Percentiles rank a stretch among this genome's conserved stretches.
Conservation (phyloP, 2,329 filamentous ascomycete species). For the Gliomastix tumulicola region DNA sequence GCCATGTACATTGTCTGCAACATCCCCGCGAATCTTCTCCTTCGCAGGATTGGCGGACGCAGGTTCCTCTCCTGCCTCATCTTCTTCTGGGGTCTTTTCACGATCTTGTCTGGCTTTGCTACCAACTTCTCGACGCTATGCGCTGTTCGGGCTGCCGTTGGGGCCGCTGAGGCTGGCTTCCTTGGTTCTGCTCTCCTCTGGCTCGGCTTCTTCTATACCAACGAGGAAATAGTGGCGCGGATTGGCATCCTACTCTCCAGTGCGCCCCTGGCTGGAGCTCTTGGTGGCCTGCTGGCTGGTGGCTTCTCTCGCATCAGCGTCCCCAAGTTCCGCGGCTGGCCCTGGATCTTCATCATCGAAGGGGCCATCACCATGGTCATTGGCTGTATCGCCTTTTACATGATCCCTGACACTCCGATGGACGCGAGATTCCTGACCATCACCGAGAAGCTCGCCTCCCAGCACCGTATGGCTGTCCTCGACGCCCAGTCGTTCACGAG, state of each 20-base stretch:
- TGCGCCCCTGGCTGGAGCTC: constrained; percentile 6
- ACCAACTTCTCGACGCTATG: background rate
- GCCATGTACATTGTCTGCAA: constrained; percentile 85
- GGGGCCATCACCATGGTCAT: constrained; percentile 17
- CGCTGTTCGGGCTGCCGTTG: background rate
- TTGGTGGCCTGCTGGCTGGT: constrained; percentile 13
- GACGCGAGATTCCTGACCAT: constrained; percentile 3
- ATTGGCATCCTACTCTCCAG: background rate
- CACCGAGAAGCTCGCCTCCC: constrained; percentile 1
- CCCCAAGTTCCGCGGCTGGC: constrained; percentile 8
- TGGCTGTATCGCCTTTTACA: constrained; percentile 24
- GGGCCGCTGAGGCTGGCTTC: background rate
- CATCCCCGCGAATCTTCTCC: background rate
- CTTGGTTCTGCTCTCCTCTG: background rate
- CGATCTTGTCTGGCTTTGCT: background rate
- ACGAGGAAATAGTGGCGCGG: background rate
- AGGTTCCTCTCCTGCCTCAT: background rate
- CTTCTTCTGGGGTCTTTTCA: background rate
- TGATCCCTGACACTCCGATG: constrained; percentile 25
- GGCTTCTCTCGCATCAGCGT: constrained; percentile 13
- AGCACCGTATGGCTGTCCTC: constrained; percentile 1
- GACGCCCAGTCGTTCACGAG: constrained; percentile 1
- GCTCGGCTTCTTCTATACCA: background rate
- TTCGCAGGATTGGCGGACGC: background rate
- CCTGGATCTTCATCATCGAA: constrained; percentile 17